These are phyloP conservation scores for Sextonia rubra DNA, from an alignment of 164 flowering plant species.

Conservation along the genomic window DNA sequence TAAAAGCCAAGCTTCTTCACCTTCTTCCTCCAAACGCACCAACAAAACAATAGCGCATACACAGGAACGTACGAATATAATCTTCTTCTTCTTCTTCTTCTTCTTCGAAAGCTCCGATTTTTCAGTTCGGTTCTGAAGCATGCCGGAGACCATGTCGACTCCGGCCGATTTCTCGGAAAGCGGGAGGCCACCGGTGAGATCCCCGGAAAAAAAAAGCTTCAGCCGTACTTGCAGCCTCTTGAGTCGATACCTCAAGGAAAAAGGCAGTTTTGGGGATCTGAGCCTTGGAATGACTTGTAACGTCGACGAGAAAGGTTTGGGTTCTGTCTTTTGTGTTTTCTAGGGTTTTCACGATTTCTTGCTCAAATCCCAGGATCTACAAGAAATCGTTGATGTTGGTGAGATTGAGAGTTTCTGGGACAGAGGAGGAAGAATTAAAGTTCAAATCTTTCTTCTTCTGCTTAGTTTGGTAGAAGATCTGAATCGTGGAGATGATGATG, in stretches of 20 bases:
- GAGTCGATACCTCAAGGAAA: constrained; percentile 69
- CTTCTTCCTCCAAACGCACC: not conserved
- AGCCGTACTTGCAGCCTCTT: constrained; percentile 54
- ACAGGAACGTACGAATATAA: not conserved
- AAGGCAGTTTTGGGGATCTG: constrained; percentile 51
- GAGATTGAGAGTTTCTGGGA: not conserved
- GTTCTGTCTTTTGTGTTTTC: not conserved
- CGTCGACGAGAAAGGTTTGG: constrained; percentile 12
- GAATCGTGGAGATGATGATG: no score
- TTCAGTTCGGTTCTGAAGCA: not conserved
- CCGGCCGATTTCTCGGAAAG: constrained; percentile 24
- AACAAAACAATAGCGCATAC: not conserved
- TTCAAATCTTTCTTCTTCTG: no score
- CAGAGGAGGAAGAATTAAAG: no score
- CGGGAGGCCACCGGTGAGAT: constrained; percentile 16
- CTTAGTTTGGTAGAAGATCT: no score
- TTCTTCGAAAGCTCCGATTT: not conserved
- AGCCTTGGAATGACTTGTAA: constrained; percentile 34
- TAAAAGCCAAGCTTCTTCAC: not conserved
- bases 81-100: no score
- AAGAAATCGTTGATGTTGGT: not conserved
- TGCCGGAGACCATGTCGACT: constrained; percentile 26
- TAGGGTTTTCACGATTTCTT: not conserved
- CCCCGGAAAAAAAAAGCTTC: constrained; percentile 42
- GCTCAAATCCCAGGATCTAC: not conserved